Evolutionary conservation across 2,329 filamentous ascomycete genomes (phyloP), one percentile per base, ranked within the genome.

Genomic region (Colletotrichum spinosum): DNA sequence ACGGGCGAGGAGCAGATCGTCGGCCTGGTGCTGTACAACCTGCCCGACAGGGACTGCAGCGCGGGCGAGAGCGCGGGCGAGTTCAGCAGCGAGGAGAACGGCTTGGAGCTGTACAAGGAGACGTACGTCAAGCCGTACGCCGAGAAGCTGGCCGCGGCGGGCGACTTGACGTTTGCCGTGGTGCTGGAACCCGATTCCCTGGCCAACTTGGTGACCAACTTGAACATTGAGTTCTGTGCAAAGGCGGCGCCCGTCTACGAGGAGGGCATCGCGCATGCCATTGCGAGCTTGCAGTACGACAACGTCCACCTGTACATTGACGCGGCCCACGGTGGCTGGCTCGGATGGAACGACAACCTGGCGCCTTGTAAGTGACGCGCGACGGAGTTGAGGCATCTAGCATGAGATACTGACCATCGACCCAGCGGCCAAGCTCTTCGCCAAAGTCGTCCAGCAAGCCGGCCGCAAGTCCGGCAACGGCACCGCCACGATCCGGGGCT

Each of bases 21-120:
- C 6, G 78, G 79, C 8, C 70, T 83, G 25, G 79, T 83, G 13
- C 72, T 82, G 6, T 83, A 83, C 71, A 78, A 83, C 68, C 73
- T 83, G 1, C 79, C 80, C 7, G 80, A 81, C 64, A 71, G 81
- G 3, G 81, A 83, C 71, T 83, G 80, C 74, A 76, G 75, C n/a
- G 79, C 77, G 6, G 80, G 78, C 34, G 78, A 80, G 68, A 77
- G 74, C 12, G 75, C 76, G 0, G 80, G 80, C n/a, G 80, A 82
- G 69, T 75, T 82, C 17, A 70, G 69, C 45, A 73, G 73, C 54
- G 72, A 57, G 15, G 65, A 80, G 13, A 71, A 76, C 56, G 80
- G 80, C 5, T 67, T 80, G 11, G 71, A 77, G 67, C 68, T 73
- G 25, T 82, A 82, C 73, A 79, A 80, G 73, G 72, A 72, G 48